Conservation (phyloP, 768 basidiomycete genomes). For the Agrocybe pediades region DNA sequence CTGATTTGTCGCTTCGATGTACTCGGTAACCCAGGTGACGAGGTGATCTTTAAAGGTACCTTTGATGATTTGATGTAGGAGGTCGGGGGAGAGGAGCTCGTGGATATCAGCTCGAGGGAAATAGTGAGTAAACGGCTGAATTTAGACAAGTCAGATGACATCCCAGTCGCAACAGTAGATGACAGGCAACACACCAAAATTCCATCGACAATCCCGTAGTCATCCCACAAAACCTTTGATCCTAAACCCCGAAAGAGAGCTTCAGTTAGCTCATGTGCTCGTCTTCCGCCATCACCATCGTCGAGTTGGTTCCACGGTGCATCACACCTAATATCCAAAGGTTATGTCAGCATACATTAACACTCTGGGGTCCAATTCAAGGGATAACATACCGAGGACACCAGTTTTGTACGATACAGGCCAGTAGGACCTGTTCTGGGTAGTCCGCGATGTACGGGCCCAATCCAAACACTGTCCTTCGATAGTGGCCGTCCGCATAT, state of each 20-base stretch:
- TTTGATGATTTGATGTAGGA: conserved; percentile 5
- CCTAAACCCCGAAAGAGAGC: too few species aligned
- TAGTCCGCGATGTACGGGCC: conserved; percentile 40
- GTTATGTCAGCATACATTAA: too few species aligned
- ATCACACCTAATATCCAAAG: not conserved
- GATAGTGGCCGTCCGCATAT: conserved; percentile 26
- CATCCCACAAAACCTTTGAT: conserved; percentile 18
- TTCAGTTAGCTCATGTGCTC: too few species aligned
- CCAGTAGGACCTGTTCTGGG: conserved; percentile 31
- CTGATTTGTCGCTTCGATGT: not conserved
- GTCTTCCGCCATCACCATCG: too few species aligned
- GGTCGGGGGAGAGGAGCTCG: conserved; percentile 1
- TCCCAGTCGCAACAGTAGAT: not conserved
- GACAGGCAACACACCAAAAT: conserved; percentile 7
- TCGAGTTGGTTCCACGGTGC: too few species aligned
- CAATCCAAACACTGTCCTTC: conserved; percentile 24
- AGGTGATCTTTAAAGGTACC: conserved; percentile 8
- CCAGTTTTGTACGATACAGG: conserved; percentile 29
- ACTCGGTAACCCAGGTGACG: conserved; percentile 1
- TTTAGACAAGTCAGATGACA: not conserved
- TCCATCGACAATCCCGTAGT: conserved; percentile 30
- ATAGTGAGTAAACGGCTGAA: conserved; percentile 29
- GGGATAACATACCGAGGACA: conserved; percentile 20
- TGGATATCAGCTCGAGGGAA: conserved; percentile 31
- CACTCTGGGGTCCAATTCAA: too few species aligned